Percentiles rank a stretch among this genome's conserved stretches.
phyloP scores from a whole-genome alignment of 2,329 filamentous ascomycete species.

The Alternaria viburni region DNA sequence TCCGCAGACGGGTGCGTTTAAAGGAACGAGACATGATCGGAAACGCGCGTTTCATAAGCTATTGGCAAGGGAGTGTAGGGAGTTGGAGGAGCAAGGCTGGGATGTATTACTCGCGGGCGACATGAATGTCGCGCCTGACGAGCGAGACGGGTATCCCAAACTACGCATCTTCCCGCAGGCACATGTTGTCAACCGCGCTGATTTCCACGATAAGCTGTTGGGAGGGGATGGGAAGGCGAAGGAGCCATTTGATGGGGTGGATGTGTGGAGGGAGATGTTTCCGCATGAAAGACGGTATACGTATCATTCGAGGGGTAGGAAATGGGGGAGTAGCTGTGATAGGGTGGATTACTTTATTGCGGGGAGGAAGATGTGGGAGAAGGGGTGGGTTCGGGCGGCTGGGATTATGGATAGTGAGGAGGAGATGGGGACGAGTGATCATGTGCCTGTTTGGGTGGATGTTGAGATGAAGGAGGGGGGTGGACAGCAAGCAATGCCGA shows the following conservation, averaged over 20 bases:
- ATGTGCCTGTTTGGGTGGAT: constrained; percentile 59
- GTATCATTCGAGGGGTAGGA: constrained; percentile 53
- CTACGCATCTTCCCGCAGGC: constrained; percentile 54
- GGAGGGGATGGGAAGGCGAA: constrained; percentile 11
- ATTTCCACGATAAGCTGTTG: constrained; percentile 60
- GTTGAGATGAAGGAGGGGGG: constrained; percentile 8
- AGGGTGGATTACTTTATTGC: constrained; percentile 60
- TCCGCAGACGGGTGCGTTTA: constrained; percentile 50
- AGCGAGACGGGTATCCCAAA: constrained; percentile 56
- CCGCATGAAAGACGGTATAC: constrained; percentile 55
- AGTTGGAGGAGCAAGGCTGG: constrained; percentile 51
- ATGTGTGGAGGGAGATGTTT: constrained; percentile 57
- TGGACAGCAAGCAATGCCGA: no score
- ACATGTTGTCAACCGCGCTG: constrained; percentile 58
- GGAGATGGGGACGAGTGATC: constrained; percentile 61
- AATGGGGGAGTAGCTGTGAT: constrained; percentile 61
- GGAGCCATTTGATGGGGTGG: constrained; percentile 45
- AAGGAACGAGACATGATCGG: constrained; percentile 58
- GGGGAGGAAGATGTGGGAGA: constrained; percentile 50
- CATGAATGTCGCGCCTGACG: constrained; percentile 57
- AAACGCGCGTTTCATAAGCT: constrained; percentile 58
- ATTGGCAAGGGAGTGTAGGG: constrained; percentile 54
- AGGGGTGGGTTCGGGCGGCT: constrained; percentile 43
- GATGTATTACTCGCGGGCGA: constrained; percentile 59
- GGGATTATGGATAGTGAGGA: constrained; percentile 51